Evolutionary conservation across 495 filamentous ascomycete genomes (phyloP), one percentile per base, ranked within the genome.

Genomic region (Astrothelium subdiscretum): DNA sequence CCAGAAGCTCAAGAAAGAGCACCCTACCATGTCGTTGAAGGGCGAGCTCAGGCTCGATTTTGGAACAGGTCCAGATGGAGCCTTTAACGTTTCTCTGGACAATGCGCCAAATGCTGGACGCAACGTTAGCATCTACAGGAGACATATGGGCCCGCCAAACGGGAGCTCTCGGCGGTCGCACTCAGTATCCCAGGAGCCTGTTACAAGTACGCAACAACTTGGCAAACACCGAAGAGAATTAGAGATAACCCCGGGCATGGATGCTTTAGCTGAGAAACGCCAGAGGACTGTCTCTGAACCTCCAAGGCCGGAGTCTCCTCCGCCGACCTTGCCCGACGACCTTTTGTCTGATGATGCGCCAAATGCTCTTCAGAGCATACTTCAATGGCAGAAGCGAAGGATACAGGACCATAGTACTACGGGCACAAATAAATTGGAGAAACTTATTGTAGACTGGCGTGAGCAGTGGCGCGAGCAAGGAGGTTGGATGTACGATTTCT

Each of bases 391-490:
- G 40, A 64, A n/a, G 66, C 63, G 40, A 15, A 67, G 51, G 35
- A 66, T 68, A 1, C 68, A 70, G 26, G 66, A 70, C 31, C 66
- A 68, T 35, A 68, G 63, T 10, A 24, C 66, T 12, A 66, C 67
- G 24, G 63, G 63, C 58, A 60, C 68, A n/a, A 70, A 68, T 40
- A 66, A 70, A 57, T 62, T 70, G 22, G 66, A 70, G 32, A 48
- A 59, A 38, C 62, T 70, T 6, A 31, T 71, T 18, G 60, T 66
- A 20, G 42, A 64, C 15, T 71, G 70, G 66, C 65, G 67, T 42
- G 60, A 64, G 57, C 64, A 73, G 54, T 72, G 70, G 71, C 63
- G 65, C 38, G 66, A 68, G 43, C 66, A 71, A 62, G 67, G 57
- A 43, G 61, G 59, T 54, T 70, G 69, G 62, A 64, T 70, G 18